These are phyloP conservation scores for Xylaria sp. DNA, from an alignment of 2,329 filamentous ascomycete species.

Conservation along the genomic window DNA sequence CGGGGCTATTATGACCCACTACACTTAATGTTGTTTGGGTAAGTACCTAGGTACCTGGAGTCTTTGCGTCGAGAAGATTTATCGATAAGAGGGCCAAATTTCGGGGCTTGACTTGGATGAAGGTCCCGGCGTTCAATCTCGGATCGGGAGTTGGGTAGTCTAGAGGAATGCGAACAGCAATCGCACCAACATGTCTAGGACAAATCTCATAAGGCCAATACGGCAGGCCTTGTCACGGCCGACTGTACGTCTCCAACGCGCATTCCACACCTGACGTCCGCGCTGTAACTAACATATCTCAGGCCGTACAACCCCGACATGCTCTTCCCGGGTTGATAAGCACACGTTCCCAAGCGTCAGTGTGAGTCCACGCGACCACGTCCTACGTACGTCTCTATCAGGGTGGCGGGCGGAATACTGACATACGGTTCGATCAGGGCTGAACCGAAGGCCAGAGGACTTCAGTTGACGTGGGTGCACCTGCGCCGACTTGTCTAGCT, in stretches of 20 bases:
- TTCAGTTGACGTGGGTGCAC: slow-evolving; percentile 42
- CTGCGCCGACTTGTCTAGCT: neutral
- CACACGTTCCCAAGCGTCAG: slow-evolving; percentile 45
- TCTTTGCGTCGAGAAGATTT: slow-evolving; percentile 18
- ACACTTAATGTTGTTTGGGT: too few species aligned
- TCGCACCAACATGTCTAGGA: slow-evolving; percentile 47
- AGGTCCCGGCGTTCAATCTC: slow-evolving; percentile 32
- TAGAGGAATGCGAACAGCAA: slow-evolving; percentile 38
- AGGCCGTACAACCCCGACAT: slow-evolving; percentile 46
- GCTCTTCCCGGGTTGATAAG: slow-evolving; percentile 40
- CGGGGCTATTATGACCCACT: too few species aligned
- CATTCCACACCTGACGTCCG: neutral
- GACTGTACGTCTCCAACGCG: slow-evolving; percentile 41
- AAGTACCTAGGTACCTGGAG: slow-evolving; percentile 12
- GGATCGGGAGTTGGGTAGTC: slow-evolving; percentile 39
- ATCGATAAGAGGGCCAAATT: slow-evolving; percentile 47
- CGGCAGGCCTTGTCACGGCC: slow-evolving; percentile 47
- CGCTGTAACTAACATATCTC: slow-evolving; percentile 37
- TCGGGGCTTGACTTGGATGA: slow-evolving; percentile 34
- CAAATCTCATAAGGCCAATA: slow-evolving; percentile 48
- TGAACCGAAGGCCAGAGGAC: slow-evolving; percentile 25
- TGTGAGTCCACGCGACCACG: slow-evolving; percentile 39
- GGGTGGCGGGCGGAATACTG: slow-evolving; percentile 8
- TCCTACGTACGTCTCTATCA: neutral
- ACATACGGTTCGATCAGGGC: slow-evolving; percentile 32